Base-by-base conservation (phyloP, 805 yeast genomes). In the Wickerhamomyces strasburgensis region DNA sequence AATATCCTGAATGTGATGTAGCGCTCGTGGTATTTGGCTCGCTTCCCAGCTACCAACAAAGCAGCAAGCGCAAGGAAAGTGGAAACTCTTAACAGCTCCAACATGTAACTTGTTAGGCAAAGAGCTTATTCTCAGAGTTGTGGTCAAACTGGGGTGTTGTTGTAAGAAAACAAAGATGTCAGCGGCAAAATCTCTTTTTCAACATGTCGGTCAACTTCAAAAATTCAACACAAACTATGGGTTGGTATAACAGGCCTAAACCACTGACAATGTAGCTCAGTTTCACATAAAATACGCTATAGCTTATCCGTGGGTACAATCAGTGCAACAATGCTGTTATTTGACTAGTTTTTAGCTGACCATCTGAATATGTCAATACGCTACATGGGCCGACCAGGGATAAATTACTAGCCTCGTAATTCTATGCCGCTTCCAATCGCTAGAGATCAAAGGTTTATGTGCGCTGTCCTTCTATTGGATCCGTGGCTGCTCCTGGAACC, bases 11-110 rank as follows among this genome's bases (percentile, higher is more conserved):
- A 38, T 7, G 40, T 37, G 15, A 35, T 33, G 3, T 14, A n/a
- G 11, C 44, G 33, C 21, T 40, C 44, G 14, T 35, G 25, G 25
- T 21, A 21, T 21, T 21, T 21, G 7, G 25, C 25, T 21, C 25
- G 7, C 11, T 21, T 21, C 7, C 25, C 25, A 21, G 25, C 25
- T 7, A 21, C 10, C 25, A 21, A 7, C 25, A 21, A 7, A 11
- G 25, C 25, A 21, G 25, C 25, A 21, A 21, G 25, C 7, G 11
- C 25, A 21, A 21, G 25, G 11, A 21, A 11, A 21, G 11, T 21
- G 7, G 25, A 8, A 21, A 11, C 7, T 21, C 7, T 11, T 11
- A 21, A 21, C 25, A 21, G 7, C 25, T 11, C 25, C 25, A 21
- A 21, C 25, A 8, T 8, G 11, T 21, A 21, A 21, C 25, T 8